phyloP scores from a whole-genome alignment of 1,284 basidiomycete species.

The Dichomitus squalens region DNA sequence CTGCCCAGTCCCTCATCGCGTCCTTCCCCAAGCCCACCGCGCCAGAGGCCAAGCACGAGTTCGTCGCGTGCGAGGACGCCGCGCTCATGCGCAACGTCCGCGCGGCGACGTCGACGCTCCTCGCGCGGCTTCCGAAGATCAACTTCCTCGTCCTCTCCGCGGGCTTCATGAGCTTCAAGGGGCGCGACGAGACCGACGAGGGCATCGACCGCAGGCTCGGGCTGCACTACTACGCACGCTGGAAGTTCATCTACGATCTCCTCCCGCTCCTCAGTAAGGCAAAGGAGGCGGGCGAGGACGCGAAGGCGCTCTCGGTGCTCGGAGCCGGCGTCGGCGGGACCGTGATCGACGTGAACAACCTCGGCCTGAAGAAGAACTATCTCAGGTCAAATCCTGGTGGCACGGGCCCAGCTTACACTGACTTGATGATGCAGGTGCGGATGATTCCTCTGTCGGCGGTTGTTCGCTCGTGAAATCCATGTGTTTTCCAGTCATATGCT shows the following conservation, averaged over 20 bases:
- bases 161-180: slow-evolving; percentile 34
- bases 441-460: neutral
- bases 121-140: slow-evolving; percentile 31
- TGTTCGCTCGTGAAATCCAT: neutral
- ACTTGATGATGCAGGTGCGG: slow-evolving; percentile 37
- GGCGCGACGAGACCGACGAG: slow-evolving; percentile 33
- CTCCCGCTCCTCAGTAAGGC: slow-evolving; percentile 29
- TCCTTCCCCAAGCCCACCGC: slow-evolving; percentile 30
- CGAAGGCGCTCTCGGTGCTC: slow-evolving; percentile 29
- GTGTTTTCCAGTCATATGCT: neutral
- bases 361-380: slow-evolving; percentile 38
- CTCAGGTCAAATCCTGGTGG: slow-evolving; percentile 25
- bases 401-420: slow-evolving; percentile 33
- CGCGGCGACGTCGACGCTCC: slow-evolving; percentile 29
- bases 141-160: slow-evolving; percentile 39
- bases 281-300: slow-evolving; percentile 30
- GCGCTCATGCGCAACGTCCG: slow-evolving; percentile 38
- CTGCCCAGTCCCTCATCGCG: slow-evolving; percentile 40
- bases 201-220: slow-evolving; percentile 32
- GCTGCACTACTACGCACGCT: slow-evolving; percentile 33
- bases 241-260: slow-evolving; percentile 34
- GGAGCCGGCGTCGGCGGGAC: slow-evolving; percentile 18
- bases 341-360: slow-evolving; percentile 35
- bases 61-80: slow-evolving; percentile 37
- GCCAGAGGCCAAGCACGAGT: slow-evolving; percentile 33